A percentile compares a stretch with the other conserved stretches of the same genome.
phyloP scores from a whole-genome alignment of 202 grass and related monocot species.

The Panicum hallii region DNA sequence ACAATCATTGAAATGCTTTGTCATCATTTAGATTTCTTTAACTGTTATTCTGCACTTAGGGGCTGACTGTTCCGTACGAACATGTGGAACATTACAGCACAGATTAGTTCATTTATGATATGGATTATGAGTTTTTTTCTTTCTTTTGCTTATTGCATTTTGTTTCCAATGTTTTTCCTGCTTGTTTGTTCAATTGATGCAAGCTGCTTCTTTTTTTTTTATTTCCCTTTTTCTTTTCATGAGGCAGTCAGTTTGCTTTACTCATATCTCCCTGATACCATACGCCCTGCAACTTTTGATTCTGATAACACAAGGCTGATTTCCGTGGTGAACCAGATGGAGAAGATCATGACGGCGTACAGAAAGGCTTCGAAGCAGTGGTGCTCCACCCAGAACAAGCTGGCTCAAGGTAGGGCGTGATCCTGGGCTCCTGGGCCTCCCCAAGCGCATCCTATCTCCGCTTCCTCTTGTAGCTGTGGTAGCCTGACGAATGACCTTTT shows the following conservation, averaged over 20 bases:
- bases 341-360: constrained; percentile 79
- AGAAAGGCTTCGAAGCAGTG: constrained; percentile 84
- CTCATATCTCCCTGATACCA: not conserved
- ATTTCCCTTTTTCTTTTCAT: no score
- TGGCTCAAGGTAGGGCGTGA: constrained; percentile 73
- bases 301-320: not conserved
- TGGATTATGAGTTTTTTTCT: not conserved
- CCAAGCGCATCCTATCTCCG: not conserved
- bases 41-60: constrained; percentile 21
- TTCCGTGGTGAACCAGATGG: constrained; percentile 63
- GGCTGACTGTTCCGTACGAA: not conserved
- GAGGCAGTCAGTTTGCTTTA: not conserved
- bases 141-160: not conserved
- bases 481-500: not conserved
- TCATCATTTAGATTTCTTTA: constrained; percentile 10
- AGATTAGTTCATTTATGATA: not conserved
- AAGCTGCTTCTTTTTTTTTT: no score
- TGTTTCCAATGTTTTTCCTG: not conserved
- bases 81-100: not conserved
- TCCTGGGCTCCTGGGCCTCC: not conserved
- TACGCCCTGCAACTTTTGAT: not conserved
- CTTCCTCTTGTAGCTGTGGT: not conserved
- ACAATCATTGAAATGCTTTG: not conserved
- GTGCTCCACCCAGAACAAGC: constrained; percentile 88
- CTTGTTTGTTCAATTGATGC: not conserved